Conservation (phyloP, 2,329 filamentous ascomycete genomes). For the Ophiostoma australiae region DNA sequence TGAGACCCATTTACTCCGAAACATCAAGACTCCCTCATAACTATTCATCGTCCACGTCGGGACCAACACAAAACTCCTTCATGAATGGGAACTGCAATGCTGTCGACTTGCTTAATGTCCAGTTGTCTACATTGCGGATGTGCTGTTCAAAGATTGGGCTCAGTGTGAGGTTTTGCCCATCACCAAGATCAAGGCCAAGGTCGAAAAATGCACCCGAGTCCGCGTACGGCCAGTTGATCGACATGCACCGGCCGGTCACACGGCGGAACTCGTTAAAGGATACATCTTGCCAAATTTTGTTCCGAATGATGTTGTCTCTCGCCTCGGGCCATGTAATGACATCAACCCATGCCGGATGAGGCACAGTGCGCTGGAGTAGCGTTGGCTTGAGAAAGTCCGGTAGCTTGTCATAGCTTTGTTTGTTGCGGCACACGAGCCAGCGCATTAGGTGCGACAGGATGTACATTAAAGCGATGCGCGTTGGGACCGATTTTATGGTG, state of each 20-base stretch:
- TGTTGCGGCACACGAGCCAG: constrained; percentile 30
- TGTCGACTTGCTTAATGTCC: constrained; percentile 16
- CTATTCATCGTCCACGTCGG: neutral
- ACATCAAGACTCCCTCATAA: neutral
- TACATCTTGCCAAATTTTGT: constrained; percentile 15
- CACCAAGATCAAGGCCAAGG: constrained; percentile 11
- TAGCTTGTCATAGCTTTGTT: constrained; percentile 30
- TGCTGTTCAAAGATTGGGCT: constrained; percentile 25
- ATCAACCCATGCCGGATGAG: constrained; percentile 32
- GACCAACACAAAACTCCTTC: constrained; percentile 1
- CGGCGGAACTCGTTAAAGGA: constrained; percentile 18
- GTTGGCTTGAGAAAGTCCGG: constrained; percentile 30
- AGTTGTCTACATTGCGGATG: constrained; percentile 20
- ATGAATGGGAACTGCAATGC: constrained; percentile 15
- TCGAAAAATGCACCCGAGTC: constrained; percentile 23
- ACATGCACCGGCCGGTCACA: constrained; percentile 19
- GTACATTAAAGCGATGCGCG: constrained; percentile 29
- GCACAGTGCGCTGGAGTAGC: constrained; percentile 29
- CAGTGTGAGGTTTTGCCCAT: constrained; percentile 21
- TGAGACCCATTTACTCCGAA: neutral
- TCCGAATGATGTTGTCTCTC: constrained; percentile 21
- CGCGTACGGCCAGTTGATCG: constrained; percentile 24
- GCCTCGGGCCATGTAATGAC: constrained; percentile 24
- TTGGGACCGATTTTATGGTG: constrained; percentile 18
- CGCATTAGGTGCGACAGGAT: constrained; percentile 24